These are phyloP conservation scores for Amanita subjunquillea DNA, from an alignment of 768 basidiomycete species.

Conservation along the genomic window DNA sequence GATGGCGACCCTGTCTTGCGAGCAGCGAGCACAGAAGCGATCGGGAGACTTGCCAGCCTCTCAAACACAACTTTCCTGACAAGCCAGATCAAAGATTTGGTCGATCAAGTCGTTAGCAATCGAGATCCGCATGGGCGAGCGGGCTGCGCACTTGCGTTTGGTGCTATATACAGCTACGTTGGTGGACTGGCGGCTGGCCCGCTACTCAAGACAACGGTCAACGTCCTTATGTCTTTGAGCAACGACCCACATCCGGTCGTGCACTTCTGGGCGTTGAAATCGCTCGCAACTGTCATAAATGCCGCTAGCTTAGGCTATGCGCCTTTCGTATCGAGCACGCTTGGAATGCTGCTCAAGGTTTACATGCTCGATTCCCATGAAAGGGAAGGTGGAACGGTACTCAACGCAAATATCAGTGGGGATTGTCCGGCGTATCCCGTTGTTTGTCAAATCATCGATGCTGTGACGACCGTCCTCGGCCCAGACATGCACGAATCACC, in stretches of 20 bases:
- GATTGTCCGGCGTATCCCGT: conserved; percentile 90
- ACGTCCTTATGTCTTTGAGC: conserved; percentile 88
- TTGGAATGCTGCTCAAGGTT: conserved; percentile 85
- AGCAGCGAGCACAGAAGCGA: conserved; percentile 73
- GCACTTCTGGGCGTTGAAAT: conserved; percentile 86
- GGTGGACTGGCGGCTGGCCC: conserved; percentile 94
- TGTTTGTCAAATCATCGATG: conserved; percentile 86
- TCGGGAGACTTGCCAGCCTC: conserved; percentile 79
- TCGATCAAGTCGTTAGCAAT: conserved; percentile 91
- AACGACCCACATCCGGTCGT: conserved; percentile 96
- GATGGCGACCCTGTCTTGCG: conserved; percentile 75
- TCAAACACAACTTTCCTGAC: conserved; percentile 80
- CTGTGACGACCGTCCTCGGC: conserved; percentile 86
- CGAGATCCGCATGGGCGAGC: conserved; percentile 88
- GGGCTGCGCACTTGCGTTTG: conserved; percentile 88
- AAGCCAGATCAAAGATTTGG: conserved; percentile 78
- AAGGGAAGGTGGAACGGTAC: conserved; percentile 77
- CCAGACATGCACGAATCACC: conserved; percentile 90
- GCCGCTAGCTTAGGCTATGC: conserved; percentile 88
- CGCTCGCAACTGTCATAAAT: conserved; percentile 79
- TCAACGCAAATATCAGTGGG: conserved; percentile 81
- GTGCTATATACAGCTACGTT: conserved; percentile 83
- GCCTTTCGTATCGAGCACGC: conserved; percentile 78
- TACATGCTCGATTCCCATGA: conserved; percentile 90
- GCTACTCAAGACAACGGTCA: conserved; percentile 89